Evolutionary conservation across 2,329 filamentous ascomycete genomes (phyloP).

Genomic region (Cladophialophora chaetospira): DNA sequence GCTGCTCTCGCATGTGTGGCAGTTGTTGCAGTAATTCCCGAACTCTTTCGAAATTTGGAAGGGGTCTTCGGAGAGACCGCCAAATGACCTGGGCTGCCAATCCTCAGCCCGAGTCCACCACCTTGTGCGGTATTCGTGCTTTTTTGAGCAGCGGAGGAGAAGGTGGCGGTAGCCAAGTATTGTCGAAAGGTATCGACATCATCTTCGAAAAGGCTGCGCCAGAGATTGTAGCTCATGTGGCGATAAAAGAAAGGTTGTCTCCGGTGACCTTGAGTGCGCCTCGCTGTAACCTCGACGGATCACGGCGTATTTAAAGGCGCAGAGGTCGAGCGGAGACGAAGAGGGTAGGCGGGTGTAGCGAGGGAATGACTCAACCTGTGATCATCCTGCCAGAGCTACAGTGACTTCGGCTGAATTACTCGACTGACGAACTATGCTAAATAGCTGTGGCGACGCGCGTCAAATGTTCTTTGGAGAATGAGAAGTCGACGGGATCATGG

Average conservation of each 20-base stretch:
- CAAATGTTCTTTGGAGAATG: not conserved
- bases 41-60: constrained; percentile 33
- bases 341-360: not conserved
- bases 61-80: constrained; percentile 49
- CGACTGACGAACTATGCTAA: not conserved
- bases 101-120: constrained; percentile 47
- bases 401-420: not conserved
- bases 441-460: not conserved
- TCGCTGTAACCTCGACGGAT: constrained; percentile 84
- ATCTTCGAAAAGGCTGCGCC: constrained; percentile 96
- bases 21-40: constrained; percentile 17
- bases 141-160: constrained; percentile 39
- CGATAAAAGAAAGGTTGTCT: constrained; percentile 37
- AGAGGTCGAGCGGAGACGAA: constrained; percentile 22
- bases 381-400: constrained; percentile 14
- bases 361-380: constrained; percentile 11
- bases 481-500: constrained; percentile 2
- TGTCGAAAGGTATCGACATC: constrained; percentile 94
- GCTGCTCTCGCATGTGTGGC: constrained; percentile 16
- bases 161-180: constrained; percentile 73
- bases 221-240: constrained; percentile 95
- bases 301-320: constrained; percentile 91
- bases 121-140: constrained; percentile 35
- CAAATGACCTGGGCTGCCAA: constrained; percentile 43
- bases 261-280: constrained; percentile 67